A percentile compares a stretch with the other conserved stretches of the same genome.
Evolutionary conservation across 1,139 yeast species (phyloP).

Genomic region (Williopsis jadinii): DNA sequence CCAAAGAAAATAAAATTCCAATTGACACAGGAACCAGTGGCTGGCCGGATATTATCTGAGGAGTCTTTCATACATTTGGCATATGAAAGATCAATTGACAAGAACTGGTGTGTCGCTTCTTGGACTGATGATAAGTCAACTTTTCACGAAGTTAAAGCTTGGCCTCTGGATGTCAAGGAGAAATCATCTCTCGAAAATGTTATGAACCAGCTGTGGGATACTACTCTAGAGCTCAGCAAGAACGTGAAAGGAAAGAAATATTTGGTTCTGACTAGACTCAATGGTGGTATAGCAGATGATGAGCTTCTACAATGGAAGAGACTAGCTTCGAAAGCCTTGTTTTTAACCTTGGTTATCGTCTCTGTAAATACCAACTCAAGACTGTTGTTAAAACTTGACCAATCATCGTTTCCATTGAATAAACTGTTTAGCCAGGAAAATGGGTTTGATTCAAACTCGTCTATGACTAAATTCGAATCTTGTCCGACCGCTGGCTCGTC

Average conservation of each 20-base stretch:
- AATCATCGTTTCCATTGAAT: constrained; percentile 26
- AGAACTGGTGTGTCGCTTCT: constrained; percentile 78
- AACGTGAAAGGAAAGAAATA: constrained; percentile 43
- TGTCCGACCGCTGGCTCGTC: constrained; percentile 21
- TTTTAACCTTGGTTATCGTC: constrained; percentile 62
- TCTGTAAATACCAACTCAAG: constrained; percentile 64
- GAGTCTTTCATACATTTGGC: constrained; percentile 82
- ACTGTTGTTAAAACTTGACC: constrained; percentile 36
- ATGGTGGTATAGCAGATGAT: constrained; percentile 71
- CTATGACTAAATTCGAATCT: constrained; percentile 17
- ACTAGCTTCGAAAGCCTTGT: constrained; percentile 52
- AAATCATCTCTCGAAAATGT: constrained; percentile 47
- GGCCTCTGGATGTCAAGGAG: constrained; percentile 45
- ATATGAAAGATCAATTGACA: constrained; percentile 75
- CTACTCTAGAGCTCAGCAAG: constrained; percentile 35
- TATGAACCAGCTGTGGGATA: constrained; percentile 52
- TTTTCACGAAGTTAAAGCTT: constrained; percentile 55
- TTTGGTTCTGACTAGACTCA: constrained; percentile 59
- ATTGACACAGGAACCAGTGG: constrained; percentile 33
- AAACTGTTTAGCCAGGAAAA: constrained; percentile 25
- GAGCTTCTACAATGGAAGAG: constrained; percentile 75
- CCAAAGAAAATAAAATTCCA: constrained; percentile 44
- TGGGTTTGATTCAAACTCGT: constrained; percentile 12
- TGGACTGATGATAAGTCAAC: constrained; percentile 86
- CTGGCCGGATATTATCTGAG: constrained; percentile 37